Base-by-base conservation (phyloP, 768 basidiomycete species). In the Calocybe indica region DNA sequence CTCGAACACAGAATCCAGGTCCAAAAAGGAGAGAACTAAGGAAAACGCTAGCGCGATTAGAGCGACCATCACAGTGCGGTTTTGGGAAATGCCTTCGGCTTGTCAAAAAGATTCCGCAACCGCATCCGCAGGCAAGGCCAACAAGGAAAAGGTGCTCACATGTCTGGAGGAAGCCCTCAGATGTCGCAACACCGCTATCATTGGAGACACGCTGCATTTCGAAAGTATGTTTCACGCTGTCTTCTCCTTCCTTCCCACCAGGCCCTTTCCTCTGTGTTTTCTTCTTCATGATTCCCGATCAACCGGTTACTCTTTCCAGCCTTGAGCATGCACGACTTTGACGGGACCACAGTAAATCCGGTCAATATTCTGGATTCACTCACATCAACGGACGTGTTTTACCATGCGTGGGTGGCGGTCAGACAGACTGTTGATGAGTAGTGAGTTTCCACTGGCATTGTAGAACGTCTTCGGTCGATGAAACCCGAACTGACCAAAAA, bases 191-290 rank as follows among this genome's bases (percentile, higher is more conserved):
- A 61, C 63, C n/a, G 66, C 60, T 6, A 59, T 76, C 48, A 55
- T 76, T 15, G 72, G 68, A 6, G 63, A 75, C 47, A 74, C 73
- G 5, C 53, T 72, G 10, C 60, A 79, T 53, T 67, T 73, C 29
- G 58, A 69, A 56, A 62, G 78, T 77, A 59, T 46, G 73, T 62
- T 22, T 22, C 22, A 22, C 22, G 22, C 22, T 22, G 22, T 22
- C 22, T 22, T 22, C 22, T 22, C 22, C 22, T 22, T 22, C 22
- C 22, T 22, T 22, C 22, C 22, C 22, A 22, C 22, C 22, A 22
- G 22, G 22, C 4, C 22, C 4, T 22, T 22, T 22, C 4, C 22
- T 22, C 22, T 22, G 22, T 22, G 22, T 22, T 22, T 22, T 22
- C 22, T 22, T 22, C 22, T 22, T 22, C 22, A 22, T 42, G 29